Conservation (phyloP, 192 early-diverging fungal species). For the Pilaira anomala region DNA sequence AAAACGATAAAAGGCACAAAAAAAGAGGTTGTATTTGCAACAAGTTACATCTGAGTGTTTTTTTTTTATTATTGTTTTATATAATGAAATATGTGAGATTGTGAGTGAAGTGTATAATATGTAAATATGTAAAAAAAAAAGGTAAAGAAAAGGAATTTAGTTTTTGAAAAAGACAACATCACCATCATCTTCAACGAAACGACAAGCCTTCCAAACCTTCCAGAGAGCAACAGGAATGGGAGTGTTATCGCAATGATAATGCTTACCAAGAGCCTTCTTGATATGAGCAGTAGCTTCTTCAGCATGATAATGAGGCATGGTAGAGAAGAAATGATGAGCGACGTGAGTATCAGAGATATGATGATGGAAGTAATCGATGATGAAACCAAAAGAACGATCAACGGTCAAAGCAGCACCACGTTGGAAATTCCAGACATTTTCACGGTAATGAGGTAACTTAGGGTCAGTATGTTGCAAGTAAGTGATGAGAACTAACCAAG, state of each 20-base stretch:
- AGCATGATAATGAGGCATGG: conserved; percentile 98
- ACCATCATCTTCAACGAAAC: conserved; percentile 92
- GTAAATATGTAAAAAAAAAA: too few species aligned
- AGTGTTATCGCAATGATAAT: conserved; percentile 77
- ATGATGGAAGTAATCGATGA: conserved; percentile 81
- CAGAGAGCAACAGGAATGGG: conserved; percentile 66
- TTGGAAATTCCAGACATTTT: conserved; percentile 84
- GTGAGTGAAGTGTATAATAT: too few species aligned
- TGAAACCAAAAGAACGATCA: conserved; percentile 84
- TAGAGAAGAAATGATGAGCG: conserved; percentile 93
- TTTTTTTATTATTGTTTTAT: too few species aligned
- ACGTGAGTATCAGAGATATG: conserved; percentile 90
- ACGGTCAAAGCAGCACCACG: conserved; percentile 85
- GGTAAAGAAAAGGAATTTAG: conserved; percentile 18
- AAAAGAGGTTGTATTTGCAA: too few species aligned
- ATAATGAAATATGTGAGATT: too few species aligned
- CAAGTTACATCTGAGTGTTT: too few species aligned
- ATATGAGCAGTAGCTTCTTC: conserved; percentile 80
- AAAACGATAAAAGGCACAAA: too few species aligned
- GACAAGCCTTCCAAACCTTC: conserved; percentile 66
- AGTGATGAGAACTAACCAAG: conserved; percentile 96
- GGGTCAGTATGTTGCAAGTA: conserved; percentile 93
- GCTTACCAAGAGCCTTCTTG: conserved; percentile 75
- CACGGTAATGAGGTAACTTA: conserved; percentile 84
- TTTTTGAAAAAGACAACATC: conserved; percentile 67